Evolutionary conservation across 2,329 filamentous ascomycete species (phyloP), one percentile per base, ranked within the genome.

Genomic region (Ceratocystis eucalypticola): DNA sequence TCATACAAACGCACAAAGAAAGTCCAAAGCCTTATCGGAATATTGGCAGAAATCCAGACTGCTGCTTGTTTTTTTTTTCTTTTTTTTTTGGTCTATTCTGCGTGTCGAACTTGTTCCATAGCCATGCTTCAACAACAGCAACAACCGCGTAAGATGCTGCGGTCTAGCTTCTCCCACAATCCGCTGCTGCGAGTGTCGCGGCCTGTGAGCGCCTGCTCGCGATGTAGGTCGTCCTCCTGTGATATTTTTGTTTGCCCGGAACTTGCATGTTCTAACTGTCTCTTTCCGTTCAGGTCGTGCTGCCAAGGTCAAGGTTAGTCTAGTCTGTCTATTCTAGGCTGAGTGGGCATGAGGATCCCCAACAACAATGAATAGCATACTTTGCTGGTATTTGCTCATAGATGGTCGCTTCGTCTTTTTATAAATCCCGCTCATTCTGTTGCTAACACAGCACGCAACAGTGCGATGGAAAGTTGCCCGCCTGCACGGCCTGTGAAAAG

Each of bases 391-490:
- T 55, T 65, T 63, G 62, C 45, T 20, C 44, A 55, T 46, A n/a
- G 17, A 20, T 15, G 22, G 33, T 37, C 41, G 46, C 46, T 22
- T n/a, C 61, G 55, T 5, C 17, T 50, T 46, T 10, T 46, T 2
- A 10, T 15, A 5, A 57, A 3, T 12, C 62, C 66, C 53, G 1
- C 10, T 12, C 20, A 68, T 57, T 28, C 44, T 28, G 7, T 61
- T 22, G 41, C 55, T 65, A 12, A 65, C n/a, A 22, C 46, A 17
- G 20, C 15, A 30, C 25, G 12, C 8, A 44, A 28, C 72, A 88
- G 85, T 99, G 94, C 73, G 94, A 97, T 77, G 93, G 94, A 69
- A 96, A 96, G 75, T 80, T 97, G 46, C 94, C 94, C 10, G 91
- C 92, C 6, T 99, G 94, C 74, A 95, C 91, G 6, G 93, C 93